Percentiles rank a stretch among this genome's conserved stretches.
Conservation (phyloP, 1,139 yeast genomes). For the Magnusiomyces tetraspermus region DNA sequence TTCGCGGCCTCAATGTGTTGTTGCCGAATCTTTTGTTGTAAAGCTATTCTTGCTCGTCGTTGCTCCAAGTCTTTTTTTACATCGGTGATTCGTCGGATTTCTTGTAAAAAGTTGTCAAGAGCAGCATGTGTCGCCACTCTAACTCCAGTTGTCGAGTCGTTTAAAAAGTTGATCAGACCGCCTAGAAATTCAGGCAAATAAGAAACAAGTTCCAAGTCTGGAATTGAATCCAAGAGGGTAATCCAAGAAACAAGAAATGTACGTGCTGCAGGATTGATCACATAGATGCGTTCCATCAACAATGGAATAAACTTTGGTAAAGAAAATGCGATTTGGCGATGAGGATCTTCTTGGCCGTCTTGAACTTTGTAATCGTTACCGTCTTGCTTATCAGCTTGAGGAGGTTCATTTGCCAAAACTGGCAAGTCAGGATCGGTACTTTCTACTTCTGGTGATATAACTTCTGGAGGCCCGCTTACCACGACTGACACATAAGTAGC, state of each 20-base stretch:
- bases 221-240: conserved; percentile 80
- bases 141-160: conserved; percentile 81
- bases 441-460: conserved; percentile 36
- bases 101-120: conserved; percentile 66
- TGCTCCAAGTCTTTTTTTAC: conserved; percentile 37
- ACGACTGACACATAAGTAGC: conserved; percentile 81
- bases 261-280: conserved; percentile 85
- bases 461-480: conserved; percentile 32
- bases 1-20: background rate
- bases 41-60: background rate
- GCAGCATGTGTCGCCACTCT: conserved; percentile 76
- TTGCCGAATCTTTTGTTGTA: background rate
- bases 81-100: conserved; percentile 63
- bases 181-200: conserved; percentile 85
- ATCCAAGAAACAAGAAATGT: conserved; percentile 91
- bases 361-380: conserved; percentile 2
- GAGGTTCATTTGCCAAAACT: conserved; percentile 19
- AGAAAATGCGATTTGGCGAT: conserved; percentile 59
- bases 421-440: conserved; percentile 18
- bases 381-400: conserved; percentile 9
- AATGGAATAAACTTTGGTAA: conserved; percentile 84
- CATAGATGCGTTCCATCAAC: conserved; percentile 80
- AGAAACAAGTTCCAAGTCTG: conserved; percentile 78
- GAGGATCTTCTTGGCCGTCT: background rate
- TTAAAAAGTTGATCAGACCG: conserved; percentile 70